A percentile compares a stretch with the other conserved stretches of the same genome.
phyloP scores from a whole-genome alignment of 176 grass and related monocot species.

The Cocos nucifera region DNA sequence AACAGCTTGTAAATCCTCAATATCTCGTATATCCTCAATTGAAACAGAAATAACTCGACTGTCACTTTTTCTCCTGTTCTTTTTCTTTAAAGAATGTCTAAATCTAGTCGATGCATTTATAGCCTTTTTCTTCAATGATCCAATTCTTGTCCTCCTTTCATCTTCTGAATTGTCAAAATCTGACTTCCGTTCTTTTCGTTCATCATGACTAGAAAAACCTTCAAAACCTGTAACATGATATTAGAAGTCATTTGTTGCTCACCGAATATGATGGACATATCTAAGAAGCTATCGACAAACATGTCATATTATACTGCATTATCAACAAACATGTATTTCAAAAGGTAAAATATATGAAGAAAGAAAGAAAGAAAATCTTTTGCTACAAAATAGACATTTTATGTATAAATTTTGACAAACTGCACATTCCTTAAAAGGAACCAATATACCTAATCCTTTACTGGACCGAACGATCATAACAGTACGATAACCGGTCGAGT shows the following conservation, averaged over 20 bases:
- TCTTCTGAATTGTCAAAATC: slow-evolving; percentile 92
- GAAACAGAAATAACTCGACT: slow-evolving; percentile 73
- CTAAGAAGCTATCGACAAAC: not conserved
- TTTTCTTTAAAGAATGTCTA: slow-evolving; percentile 84
- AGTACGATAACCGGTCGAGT: no score
- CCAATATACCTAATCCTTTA: no score
- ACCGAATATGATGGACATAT: not conserved
- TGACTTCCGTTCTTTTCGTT: slow-evolving; percentile 55
- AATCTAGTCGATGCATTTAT: slow-evolving; percentile 80
- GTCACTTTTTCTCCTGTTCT: slow-evolving; percentile 54
- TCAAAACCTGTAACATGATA: slow-evolving; percentile 51
- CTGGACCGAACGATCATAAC: no score
- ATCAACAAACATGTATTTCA: no score
- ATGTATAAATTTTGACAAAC: no score
- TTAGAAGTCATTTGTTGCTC: not conserved
- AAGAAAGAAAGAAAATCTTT: no score
- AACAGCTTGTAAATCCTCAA: slow-evolving; percentile 64
- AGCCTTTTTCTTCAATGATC: slow-evolving; percentile 91
- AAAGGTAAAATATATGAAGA: no score
- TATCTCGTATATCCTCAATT: slow-evolving; percentile 86
- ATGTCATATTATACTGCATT: not conserved
- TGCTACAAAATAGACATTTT: no score
- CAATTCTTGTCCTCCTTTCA: slow-evolving; percentile 82
- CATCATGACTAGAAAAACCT: slow-evolving; percentile 61
- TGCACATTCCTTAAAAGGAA: no score